Evolutionary conservation across 352 stramenopile species (phyloP).

Genomic region (Pythium brachiatum): DNA sequence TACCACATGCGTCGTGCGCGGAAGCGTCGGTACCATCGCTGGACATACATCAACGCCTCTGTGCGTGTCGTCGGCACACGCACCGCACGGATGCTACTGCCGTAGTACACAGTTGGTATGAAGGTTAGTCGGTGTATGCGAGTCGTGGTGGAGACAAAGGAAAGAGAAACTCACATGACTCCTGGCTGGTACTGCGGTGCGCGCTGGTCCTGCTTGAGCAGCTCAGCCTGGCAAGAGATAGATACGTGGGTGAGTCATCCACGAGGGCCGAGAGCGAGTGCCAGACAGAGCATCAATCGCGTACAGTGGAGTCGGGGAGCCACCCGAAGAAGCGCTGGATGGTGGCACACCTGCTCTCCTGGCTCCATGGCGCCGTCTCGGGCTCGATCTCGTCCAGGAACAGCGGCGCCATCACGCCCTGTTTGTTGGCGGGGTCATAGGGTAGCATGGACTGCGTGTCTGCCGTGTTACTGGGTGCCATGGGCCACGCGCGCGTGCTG

Average conservation of each 20-base stretch:
- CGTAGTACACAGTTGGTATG: too few relatives aligned
- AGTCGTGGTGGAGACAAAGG: background rate
- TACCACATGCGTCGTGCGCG: slow-evolving; percentile 42
- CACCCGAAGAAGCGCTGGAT: slow-evolving; percentile 60
- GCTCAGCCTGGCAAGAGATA: slow-evolving; percentile 16
- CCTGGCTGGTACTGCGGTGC: slow-evolving; percentile 19
- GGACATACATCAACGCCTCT: slow-evolving; percentile 16
- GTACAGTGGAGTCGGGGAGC: slow-evolving; percentile 46
- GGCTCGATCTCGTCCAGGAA: slow-evolving; percentile 57
- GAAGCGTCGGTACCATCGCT: slow-evolving; percentile 43
- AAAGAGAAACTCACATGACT: slow-evolving; percentile 13
- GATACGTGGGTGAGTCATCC: background rate
- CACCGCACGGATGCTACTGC: too few relatives aligned
- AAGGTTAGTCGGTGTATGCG: too few relatives aligned
- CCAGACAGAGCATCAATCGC: slow-evolving; percentile 11
- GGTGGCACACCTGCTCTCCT: slow-evolving; percentile 45
- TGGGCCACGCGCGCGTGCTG: slow-evolving; percentile 4
- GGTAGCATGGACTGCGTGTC: slow-evolving; percentile 8
- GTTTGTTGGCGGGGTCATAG: background rate
- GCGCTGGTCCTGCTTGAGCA: slow-evolving; percentile 30
- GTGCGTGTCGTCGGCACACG: background rate
- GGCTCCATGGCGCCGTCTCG: slow-evolving; percentile 43
- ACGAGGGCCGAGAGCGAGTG: too few relatives aligned
- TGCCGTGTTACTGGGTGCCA: background rate
- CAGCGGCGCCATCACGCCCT: slow-evolving; percentile 18